A percentile compares a stretch with the other conserved stretches of the same genome.
Conservation (phyloP, 2,329 filamentous ascomycete species). For the Blastomyces silverae region DNA sequence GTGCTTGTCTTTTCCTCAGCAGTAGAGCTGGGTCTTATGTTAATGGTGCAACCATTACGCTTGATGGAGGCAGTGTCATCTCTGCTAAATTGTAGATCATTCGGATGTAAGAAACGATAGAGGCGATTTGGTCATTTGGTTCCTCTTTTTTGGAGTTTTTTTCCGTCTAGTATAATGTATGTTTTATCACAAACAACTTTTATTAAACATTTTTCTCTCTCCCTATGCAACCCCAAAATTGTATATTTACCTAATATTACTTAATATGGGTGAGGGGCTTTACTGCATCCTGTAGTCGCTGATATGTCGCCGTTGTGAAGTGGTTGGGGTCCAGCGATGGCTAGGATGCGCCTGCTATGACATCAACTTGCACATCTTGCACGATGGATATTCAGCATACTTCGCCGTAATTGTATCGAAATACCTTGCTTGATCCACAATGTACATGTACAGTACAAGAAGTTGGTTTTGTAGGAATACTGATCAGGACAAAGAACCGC, state of each 20-base stretch:
- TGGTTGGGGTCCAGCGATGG: background rate
- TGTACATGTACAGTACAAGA: background rate
- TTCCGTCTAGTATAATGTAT: background rate
- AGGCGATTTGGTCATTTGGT: background rate
- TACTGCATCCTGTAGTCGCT: background rate
- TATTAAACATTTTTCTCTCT: background rate
- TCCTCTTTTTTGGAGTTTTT: background rate
- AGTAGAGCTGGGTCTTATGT: constrained; percentile 61
- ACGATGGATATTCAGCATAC: background rate
- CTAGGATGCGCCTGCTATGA: background rate
- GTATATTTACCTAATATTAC: background rate
- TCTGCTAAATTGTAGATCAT: constrained; percentile 36
- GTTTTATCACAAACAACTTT: background rate
- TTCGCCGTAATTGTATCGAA: background rate
- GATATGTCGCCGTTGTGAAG: background rate
- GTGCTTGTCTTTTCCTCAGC: constrained; percentile 62
- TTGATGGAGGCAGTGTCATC: constrained; percentile 52
- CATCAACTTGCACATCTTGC: background rate
- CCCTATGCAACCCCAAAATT: background rate
- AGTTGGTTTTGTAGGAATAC: background rate
- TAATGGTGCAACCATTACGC: constrained; percentile 57
- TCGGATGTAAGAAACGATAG: background rate
- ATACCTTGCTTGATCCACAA: constrained; percentile 2
- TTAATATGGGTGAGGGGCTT: background rate
- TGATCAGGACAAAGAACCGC: constrained; percentile 1